Percentiles rank a stretch among this genome's conserved stretches.
Evolutionary conservation across 2,329 filamentous ascomycete species (phyloP).

Genomic region (Aaosphaeria arxii): DNA sequence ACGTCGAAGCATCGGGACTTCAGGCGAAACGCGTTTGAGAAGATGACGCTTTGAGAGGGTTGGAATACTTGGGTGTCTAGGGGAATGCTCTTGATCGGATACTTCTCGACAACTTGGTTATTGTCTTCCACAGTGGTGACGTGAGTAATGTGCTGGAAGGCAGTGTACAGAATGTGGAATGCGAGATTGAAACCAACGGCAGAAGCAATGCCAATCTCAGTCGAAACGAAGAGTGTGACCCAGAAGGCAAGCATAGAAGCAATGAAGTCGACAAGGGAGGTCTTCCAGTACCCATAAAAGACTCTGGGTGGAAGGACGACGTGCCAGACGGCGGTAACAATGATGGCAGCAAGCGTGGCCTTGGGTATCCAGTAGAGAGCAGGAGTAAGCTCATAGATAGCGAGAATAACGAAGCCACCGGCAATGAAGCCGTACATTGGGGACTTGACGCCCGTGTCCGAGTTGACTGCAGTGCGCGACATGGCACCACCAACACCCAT

Average conservation of each 20-base stretch:
- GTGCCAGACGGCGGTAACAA: conserved; percentile 63
- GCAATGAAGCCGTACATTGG: conserved; percentile 61
- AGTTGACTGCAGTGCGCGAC: conserved; percentile 67
- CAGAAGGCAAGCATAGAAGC: conserved; percentile 63
- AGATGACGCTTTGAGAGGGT: conserved; percentile 58
- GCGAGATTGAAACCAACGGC: conserved; percentile 51
- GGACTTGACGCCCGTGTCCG: conserved; percentile 60
- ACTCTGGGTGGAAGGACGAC: conserved; percentile 57
- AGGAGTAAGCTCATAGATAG: conserved; percentile 59
- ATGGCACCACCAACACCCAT: conserved; percentile 67
- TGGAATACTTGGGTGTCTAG: conserved; percentile 55
- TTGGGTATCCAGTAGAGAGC: conserved; percentile 68
- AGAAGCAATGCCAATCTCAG: conserved; percentile 58
- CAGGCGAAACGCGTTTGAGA: conserved; percentile 57
- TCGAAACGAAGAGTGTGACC: conserved; percentile 60
- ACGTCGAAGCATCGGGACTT: conserved; percentile 51
- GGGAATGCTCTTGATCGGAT: conserved; percentile 20
- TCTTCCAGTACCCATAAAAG: conserved; percentile 64
- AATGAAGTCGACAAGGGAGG: conserved; percentile 63
- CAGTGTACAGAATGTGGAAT: conserved; percentile 58
- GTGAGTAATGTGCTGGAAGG: conserved; percentile 42
- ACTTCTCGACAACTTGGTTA: background rate
- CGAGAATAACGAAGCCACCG: conserved; percentile 59
- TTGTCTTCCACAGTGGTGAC: conserved; percentile 3
- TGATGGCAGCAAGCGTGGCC: conserved; percentile 62